A percentile compares a stretch with the other conserved stretches of the same genome.
These are phyloP conservation scores for Alternaria hordeiaustralica DNA, from an alignment of 2,329 filamentous ascomycete species.

Conservation along the genomic window DNA sequence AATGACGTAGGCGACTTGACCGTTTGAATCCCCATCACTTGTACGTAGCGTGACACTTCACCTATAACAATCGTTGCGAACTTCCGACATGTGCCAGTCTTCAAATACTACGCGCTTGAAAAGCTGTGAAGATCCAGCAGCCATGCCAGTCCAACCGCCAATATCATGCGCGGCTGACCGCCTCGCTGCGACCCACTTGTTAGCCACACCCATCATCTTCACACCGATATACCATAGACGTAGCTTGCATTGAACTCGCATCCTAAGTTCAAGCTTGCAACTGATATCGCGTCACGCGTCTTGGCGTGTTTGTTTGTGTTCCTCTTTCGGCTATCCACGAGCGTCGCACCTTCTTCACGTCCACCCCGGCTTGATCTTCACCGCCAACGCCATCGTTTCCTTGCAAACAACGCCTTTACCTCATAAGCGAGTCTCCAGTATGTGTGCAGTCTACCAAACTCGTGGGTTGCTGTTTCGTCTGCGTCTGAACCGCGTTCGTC, in stretches of 20 bases:
- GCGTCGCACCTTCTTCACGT: slow-evolving; percentile 15
- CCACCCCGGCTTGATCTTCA: slow-evolving; percentile 13
- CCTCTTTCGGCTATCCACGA: slow-evolving; percentile 9
- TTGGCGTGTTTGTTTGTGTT: slow-evolving; percentile 15
- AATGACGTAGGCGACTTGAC: slow-evolving; percentile 5
- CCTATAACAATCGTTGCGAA: neutral
- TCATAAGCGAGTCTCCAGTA: slow-evolving; percentile 9
- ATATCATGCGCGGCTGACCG: neutral
- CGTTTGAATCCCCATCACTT: neutral
- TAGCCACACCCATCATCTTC: neutral
- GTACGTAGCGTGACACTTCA: neutral
- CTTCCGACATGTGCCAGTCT: neutral
- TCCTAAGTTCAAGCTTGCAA: neutral
- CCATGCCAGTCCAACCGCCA: neutral
- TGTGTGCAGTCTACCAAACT: slow-evolving; percentile 19
- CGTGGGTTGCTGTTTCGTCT: slow-evolving; percentile 7
- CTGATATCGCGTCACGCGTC: slow-evolving; percentile 3
- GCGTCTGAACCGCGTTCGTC: slow-evolving; percentile 9
- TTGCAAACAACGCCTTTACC: neutral
- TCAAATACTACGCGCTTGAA: neutral
- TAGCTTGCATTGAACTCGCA: neutral
- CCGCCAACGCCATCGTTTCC: neutral
- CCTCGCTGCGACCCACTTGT: neutral
- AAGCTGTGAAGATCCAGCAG: neutral
- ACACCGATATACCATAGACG: neutral